These are phyloP conservation scores for Claviceps sp. DNA, from an alignment of 2,329 filamentous ascomycete species.

Conservation along the genomic window DNA sequence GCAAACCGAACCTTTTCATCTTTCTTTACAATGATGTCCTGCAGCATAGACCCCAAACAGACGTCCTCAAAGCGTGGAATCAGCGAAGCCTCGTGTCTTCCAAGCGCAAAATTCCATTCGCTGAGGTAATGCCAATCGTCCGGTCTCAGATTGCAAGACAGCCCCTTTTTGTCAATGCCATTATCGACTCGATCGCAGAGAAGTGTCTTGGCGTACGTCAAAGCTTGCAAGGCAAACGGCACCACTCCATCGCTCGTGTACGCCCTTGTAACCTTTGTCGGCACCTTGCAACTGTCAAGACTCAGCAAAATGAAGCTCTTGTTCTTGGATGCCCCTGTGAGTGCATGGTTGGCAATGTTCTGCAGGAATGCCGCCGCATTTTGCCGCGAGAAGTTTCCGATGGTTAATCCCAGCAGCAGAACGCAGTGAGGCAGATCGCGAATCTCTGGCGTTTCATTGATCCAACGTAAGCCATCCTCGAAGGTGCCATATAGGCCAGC, in stretches of 20 bases:
- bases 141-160: not conserved
- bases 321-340: not conserved
- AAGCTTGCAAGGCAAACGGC: constrained; percentile 1
- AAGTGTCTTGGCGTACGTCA: not conserved
- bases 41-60: not conserved
- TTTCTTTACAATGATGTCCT: not conserved
- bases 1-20: not conserved
- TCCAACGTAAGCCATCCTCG: constrained; percentile 1
- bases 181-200: not conserved
- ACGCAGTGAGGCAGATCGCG: not conserved
- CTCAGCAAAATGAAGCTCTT: not conserved
- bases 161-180: not conserved
- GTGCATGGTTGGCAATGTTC: not conserved
- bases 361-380: not conserved
- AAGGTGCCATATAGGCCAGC: not conserved
- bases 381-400: not conserved
- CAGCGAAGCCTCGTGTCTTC: not conserved
- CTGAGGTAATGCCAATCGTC: not conserved
- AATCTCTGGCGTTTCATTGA: not conserved
- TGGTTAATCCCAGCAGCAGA: constrained; percentile 1
- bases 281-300: constrained; percentile 1
- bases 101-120: constrained; percentile 1
- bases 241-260: constrained; percentile 1
- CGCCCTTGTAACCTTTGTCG: not conserved
- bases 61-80: not conserved